Evolutionary conservation across 805 yeast genomes (phyloP).

Genomic region (Saccharomycopsis javanensis): DNA sequence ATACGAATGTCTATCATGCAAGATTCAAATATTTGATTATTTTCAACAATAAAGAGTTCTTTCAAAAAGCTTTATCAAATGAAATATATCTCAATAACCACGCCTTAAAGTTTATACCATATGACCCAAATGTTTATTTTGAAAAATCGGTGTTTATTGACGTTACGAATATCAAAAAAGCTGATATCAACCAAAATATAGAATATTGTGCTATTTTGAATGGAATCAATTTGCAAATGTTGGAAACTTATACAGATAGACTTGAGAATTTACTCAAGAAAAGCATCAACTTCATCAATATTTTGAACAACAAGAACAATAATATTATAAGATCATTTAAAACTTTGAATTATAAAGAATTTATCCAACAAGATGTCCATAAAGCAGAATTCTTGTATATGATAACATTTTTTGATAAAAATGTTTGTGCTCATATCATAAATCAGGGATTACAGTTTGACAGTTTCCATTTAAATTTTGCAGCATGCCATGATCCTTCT

Average conservation of each 20-base stretch:
- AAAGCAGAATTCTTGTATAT: not conserved
- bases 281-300: not conserved
- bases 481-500: not conserved
- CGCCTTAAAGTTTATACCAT: not conserved
- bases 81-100: not conserved
- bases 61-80: not conserved
- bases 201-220: not conserved
- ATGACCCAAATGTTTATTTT: constrained; percentile 1
- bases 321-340: not conserved
- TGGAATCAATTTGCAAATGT: not conserved
- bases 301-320: not conserved
- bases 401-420: not conserved
- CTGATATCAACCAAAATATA: not conserved
- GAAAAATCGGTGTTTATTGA: not conserved
- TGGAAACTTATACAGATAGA: not conserved
- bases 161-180: not conserved
- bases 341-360: not conserved
- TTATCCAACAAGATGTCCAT: not conserved
- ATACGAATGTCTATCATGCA: not conserved
- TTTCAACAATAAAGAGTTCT: not conserved
- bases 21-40: not conserved
- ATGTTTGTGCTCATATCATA: not conserved
- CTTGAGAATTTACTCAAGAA: not conserved
- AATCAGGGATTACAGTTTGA: not conserved
- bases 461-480: not conserved